These are phyloP conservation scores for Diaporthe eres DNA, from an alignment of 2,329 filamentous ascomycete species.

Conservation along the genomic window DNA sequence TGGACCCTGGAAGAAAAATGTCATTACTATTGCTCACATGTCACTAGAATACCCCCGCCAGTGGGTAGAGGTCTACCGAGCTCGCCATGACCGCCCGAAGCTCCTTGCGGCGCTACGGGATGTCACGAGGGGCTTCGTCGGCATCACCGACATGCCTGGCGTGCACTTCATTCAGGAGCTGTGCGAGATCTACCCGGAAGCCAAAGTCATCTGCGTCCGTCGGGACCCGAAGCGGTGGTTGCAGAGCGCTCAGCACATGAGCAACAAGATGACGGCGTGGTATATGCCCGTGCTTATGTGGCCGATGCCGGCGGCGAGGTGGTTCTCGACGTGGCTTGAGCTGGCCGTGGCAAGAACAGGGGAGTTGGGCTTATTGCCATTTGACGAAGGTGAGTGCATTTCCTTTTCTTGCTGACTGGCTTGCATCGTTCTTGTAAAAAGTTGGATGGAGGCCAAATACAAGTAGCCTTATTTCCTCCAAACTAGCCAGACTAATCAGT, in stretches of 20 bases:
- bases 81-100: conserved; percentile 8
- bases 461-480: neutral
- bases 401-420: neutral
- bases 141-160: conserved; percentile 26
- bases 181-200: conserved; percentile 24
- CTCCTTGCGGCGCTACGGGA: neutral
- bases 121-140: conserved; percentile 15
- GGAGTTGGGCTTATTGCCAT: conserved; percentile 2
- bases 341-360: neutral
- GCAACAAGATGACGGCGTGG: conserved; percentile 26
- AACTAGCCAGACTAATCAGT: neutral
- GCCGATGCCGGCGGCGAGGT: conserved; percentile 8
- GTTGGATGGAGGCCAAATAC: neutral
- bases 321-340: conserved; percentile 3
- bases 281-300: conserved; percentile 20
- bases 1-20: neutral
- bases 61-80: conserved; percentile 7
- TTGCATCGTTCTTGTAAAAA: neutral
- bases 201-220: conserved; percentile 4
- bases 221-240: conserved; percentile 1
- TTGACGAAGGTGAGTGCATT: neutral
- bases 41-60: conserved; percentile 14
- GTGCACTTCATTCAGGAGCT: conserved; percentile 20
- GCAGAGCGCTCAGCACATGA: conserved; percentile 17
- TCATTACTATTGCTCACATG: neutral